Conservation (phyloP, 495 filamentous ascomycete genomes). For the Neurospora tetraspora region DNA sequence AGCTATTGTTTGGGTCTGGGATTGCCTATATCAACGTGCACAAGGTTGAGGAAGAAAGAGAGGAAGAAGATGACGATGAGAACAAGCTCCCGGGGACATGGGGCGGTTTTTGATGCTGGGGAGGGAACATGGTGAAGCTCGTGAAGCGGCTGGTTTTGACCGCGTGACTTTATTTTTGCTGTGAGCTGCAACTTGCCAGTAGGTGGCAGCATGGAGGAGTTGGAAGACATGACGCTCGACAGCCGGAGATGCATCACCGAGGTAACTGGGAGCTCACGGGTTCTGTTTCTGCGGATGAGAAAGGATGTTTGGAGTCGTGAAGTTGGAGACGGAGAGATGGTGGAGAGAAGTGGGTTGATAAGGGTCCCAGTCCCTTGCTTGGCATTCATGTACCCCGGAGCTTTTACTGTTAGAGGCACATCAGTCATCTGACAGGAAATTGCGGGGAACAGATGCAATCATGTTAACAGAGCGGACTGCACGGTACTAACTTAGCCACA, state of each 20-base stretch:
- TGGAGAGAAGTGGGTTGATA: neutral
- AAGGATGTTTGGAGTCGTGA: neutral
- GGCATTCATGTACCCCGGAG: neutral
- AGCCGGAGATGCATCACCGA: neutral
- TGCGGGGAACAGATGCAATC: neutral
- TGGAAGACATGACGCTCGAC: neutral
- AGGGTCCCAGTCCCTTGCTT: neutral
- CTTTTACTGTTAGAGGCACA: neutral
- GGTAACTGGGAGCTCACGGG: neutral
- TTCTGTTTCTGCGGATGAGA: neutral
- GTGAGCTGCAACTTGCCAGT: neutral
- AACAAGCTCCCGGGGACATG: neutral
- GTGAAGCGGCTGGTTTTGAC: neutral
- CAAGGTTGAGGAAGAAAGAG: neutral
- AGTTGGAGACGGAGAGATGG: neutral
- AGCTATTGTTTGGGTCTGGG: neutral
- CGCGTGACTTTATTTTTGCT: neutral
- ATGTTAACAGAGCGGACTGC: neutral
- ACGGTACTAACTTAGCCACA: neutral
- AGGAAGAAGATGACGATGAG: neutral
- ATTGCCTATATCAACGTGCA: neutral
- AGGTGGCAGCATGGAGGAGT: neutral
- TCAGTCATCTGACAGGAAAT: neutral
- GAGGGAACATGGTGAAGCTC: neutral
- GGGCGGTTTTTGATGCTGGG: neutral